Conservation (phyloP, 768 basidiomycete species). For the Mycena olivaceomarginata region DNA sequence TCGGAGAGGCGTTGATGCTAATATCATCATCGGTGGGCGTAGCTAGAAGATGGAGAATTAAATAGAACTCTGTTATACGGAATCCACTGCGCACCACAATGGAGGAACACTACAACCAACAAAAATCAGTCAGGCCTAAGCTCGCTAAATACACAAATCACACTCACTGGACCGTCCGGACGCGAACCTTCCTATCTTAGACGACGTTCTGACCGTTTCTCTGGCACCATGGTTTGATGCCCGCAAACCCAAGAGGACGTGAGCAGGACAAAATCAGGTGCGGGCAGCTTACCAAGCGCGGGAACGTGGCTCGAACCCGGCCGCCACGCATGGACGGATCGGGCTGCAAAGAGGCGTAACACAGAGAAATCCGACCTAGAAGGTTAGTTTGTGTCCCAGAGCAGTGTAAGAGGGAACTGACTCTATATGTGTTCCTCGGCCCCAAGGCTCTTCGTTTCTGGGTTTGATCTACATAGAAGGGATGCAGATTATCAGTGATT, state of each 20-base stretch:
- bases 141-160: neutral
- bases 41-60: slow-evolving; percentile 1
- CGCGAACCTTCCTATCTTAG: neutral
- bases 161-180: neutral
- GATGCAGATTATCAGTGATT: neutral
- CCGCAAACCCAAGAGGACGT: neutral
- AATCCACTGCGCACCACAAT: neutral
- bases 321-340: neutral
- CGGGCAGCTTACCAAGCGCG: neutral
- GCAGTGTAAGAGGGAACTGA: too few relatives aligned
- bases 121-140: neutral
- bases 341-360: neutral
- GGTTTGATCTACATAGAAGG: neutral
- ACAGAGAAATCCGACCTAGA: neutral
- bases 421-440: neutral
- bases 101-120: slow-evolving; percentile 3
- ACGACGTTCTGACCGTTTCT: neutral
- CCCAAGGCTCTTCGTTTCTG: neutral
- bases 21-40: neutral
- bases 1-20: neutral
- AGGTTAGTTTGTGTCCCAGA: too few relatives aligned
- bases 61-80: neutral
- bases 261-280: neutral
- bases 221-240: neutral
- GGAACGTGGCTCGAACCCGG: neutral